A percentile compares a stretch with the other conserved stretches of the same genome.
Evolutionary conservation across 306 rosid species (phyloP).

Genomic region (Casuarina equisetifolia): DNA sequence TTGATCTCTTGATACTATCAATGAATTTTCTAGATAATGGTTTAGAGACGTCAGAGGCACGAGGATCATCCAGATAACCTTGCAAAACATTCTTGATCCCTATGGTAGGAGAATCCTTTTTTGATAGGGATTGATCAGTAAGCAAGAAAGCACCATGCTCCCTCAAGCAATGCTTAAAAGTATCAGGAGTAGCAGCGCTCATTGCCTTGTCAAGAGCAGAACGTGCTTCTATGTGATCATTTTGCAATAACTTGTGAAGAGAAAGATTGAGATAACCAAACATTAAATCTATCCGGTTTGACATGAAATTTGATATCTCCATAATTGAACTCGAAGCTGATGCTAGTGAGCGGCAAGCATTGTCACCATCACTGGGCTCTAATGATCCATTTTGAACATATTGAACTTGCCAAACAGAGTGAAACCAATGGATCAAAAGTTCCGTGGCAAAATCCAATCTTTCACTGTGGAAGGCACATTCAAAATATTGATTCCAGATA

Average conservation of each 20-base stretch:
- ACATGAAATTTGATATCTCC: conserved; percentile 31
- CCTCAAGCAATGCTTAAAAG: conserved; percentile 53
- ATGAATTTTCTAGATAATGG: conserved; percentile 68
- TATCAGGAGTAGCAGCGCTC: conserved; percentile 49
- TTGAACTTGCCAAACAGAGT: conserved; percentile 50
- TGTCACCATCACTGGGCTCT: conserved; percentile 25
- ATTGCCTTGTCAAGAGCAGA: conserved; percentile 61
- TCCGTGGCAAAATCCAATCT: conserved; percentile 56
- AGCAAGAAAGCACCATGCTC: conserved; percentile 68
- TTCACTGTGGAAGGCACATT: conserved; percentile 53
- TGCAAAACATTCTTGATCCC: conserved; percentile 64
- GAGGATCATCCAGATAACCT: conserved; percentile 45
- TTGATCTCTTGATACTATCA: conserved; percentile 63
- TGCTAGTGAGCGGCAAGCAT: conserved; percentile 41
- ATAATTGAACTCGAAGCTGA: conserved; percentile 36
- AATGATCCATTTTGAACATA: conserved; percentile 29
- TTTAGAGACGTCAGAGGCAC: conserved; percentile 37
- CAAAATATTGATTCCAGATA: conserved; percentile 89
- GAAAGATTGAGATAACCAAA: conserved; percentile 84
- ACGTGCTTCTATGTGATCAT: conserved; percentile 59
- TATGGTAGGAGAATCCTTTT: conserved; percentile 42
- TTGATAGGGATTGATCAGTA: conserved; percentile 48
- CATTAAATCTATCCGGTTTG: conserved; percentile 55
- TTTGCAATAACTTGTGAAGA: conserved; percentile 49
- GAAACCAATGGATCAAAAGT: conserved; percentile 72